Evolutionary conservation across 108 stramenopile genomes (phyloP), one percentile per base, ranked within the genome.

Genomic region (Bacterosira constricta): DNA sequence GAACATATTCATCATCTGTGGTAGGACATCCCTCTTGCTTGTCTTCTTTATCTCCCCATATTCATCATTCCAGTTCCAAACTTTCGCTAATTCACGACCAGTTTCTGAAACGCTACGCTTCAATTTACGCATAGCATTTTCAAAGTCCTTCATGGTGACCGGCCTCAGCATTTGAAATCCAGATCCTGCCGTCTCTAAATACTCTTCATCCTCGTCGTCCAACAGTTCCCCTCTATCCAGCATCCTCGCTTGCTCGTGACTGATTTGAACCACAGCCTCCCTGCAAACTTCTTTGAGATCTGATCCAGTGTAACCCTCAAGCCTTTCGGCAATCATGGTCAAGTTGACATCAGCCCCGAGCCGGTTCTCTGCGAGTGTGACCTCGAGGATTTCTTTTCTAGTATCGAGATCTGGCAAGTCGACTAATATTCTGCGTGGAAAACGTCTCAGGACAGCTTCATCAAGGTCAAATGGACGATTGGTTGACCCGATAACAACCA

Each of bases 401-500:
- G 96, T 96, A 35, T 87, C 88, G 10, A 91, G 69, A 62, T 98
- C 98, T 17, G 98, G 98, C 32, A 98, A 78, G 73, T 98, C 98
- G 11, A 99, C 98, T n/a, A 99, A 70, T 62, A 99, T 95, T 34
- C 98, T 84, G 21, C 98, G 86, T 6, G 98, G 97, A 68, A 99
- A 90, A 31, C 97, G 86, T 49, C 98, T 68, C 10, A 99, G 87
- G 13, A 99, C 97, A 3, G 98, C 98, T 78, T 99, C 96, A 63
- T 99, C 98, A 1, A 99, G 83, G 41, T 98, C 98, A 70, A 96
- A 97, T 12, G 97, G 98, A 1, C 98, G 83, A 74, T 99, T 99
- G 56, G 98, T 99, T 20, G 94, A 91, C 10, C 96, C 98, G 66
- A 99, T 96, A 18, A 99, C 98, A 53, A 98, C 88, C 18, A 99